Evolutionary conservation across 2,329 filamentous ascomycete species (phyloP).

Genomic region (Fusarium succisae): DNA sequence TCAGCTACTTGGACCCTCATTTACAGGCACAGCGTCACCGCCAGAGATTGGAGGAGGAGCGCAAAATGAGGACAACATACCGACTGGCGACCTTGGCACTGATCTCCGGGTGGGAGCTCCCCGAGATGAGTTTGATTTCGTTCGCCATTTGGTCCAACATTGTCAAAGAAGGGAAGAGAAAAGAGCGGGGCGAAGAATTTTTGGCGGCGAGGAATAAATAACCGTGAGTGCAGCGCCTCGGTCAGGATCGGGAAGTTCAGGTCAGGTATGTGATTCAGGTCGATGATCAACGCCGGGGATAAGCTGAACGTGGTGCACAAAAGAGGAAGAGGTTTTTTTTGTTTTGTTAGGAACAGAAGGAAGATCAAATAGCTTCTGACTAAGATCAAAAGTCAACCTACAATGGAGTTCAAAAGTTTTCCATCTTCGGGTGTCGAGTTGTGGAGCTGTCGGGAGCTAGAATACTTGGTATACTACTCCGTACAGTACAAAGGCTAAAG

Average conservation of each 20-base stretch:
- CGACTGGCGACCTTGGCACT: slow-evolving; percentile 57
- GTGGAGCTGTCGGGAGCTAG: slow-evolving; percentile 35
- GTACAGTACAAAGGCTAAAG: background rate
- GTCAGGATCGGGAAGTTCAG: slow-evolving; percentile 14
- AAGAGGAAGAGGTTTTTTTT: background rate
- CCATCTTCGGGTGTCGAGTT: slow-evolving; percentile 33
- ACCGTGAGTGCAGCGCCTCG: slow-evolving; percentile 21
- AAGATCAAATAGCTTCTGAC: slow-evolving; percentile 17
- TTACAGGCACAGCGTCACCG: slow-evolving; percentile 4
- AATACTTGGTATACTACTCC: background rate
- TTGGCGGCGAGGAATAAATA: slow-evolving; percentile 41
- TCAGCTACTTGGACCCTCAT: slow-evolving; percentile 34
- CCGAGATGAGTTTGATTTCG: slow-evolving; percentile 63
- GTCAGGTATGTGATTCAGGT: slow-evolving; percentile 34
- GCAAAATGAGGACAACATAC: slow-evolving; percentile 45
- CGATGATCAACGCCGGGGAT: slow-evolving; percentile 21
- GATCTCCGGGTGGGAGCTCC: slow-evolving; percentile 59
- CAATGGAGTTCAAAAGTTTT: slow-evolving; percentile 41
- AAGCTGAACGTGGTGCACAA: background rate
- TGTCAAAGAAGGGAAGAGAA: slow-evolving; percentile 37
- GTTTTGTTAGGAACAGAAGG: background rate
- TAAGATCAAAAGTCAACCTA: slow-evolving; percentile 26
- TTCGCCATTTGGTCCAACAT: slow-evolving; percentile 60
- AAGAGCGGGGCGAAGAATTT: slow-evolving; percentile 42
- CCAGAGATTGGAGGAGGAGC: background rate